Percentiles rank a stretch among this genome's conserved stretches.
Evolutionary conservation across 805 yeast genomes (phyloP).

Genomic region (Cyberlindnera amylophila): DNA sequence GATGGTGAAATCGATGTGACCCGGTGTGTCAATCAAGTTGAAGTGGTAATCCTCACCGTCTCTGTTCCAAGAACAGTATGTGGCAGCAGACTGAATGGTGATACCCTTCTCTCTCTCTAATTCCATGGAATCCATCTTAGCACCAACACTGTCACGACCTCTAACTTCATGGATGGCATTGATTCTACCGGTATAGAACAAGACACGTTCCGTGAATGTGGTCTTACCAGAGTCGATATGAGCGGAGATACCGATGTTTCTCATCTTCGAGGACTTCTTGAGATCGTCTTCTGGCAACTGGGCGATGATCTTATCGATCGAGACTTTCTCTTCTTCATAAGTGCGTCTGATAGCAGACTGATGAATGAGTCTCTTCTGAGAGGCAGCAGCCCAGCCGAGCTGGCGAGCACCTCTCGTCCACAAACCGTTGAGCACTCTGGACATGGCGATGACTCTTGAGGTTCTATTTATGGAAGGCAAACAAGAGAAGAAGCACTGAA

Average conservation of each 20-base stretch:
- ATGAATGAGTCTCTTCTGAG: conserved; percentile 32
- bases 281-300: conserved; percentile 49
- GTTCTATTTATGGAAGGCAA: not conserved
- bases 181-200: conserved; percentile 94
- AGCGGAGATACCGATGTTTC: conserved; percentile 97
- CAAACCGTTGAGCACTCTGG: conserved; percentile 15
- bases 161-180: conserved; percentile 95
- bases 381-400: conserved; percentile 4
- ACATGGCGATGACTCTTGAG: conserved; percentile 11
- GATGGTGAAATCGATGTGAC: conserved; percentile 97
- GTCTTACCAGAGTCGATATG: conserved; percentile 98
- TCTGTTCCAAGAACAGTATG: conserved; percentile 95
- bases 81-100: conserved; percentile 98
- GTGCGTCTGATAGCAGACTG: conserved; percentile 31
- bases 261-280: conserved; percentile 51
- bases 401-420: conserved; percentile 14
- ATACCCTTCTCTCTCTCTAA: conserved; percentile 98
- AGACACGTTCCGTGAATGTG: conserved; percentile 95
- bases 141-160: conserved; percentile 97
- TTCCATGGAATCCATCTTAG: conserved; percentile 99
- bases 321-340: conserved; percentile 71
- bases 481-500: not conserved
- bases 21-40: conserved; percentile 97
- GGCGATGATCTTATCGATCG: conserved; percentile 54
- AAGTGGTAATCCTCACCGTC: conserved; percentile 69